Evolutionary conservation across 805 yeast genomes (phyloP).

Genomic region (Saturnispora gosingensis): DNA sequence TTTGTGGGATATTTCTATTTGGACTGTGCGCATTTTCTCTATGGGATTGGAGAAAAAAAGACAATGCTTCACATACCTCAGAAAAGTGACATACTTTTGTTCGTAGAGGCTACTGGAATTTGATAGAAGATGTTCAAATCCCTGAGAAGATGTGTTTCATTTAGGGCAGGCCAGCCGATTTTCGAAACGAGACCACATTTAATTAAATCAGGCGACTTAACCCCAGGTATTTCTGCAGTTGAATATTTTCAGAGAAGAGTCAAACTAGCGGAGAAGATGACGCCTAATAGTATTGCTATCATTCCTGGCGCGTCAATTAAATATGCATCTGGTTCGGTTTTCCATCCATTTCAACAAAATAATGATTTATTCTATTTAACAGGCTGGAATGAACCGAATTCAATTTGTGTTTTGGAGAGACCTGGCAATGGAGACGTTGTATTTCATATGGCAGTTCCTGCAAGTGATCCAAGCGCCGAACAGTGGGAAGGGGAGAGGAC

Average conservation of each 20-base stretch:
- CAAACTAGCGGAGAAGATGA: conserved; percentile 46
- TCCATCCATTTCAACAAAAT: conserved; percentile 87
- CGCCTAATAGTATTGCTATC: conserved; percentile 59
- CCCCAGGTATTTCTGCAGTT: conserved; percentile 77
- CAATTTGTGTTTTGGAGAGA: conserved; percentile 59
- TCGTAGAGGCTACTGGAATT: not conserved
- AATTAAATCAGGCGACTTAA: conserved; percentile 66
- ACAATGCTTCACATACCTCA: not conserved
- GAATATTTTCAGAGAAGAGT: conserved; percentile 74
- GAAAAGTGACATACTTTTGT: not conserved
- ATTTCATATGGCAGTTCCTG: conserved; percentile 79
- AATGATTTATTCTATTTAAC: conserved; percentile 79
- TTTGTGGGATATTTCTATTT: conserved; percentile 2
- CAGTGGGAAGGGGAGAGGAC: conserved; percentile 94
- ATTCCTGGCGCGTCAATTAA: conserved; percentile 64
- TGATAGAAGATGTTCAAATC: conserved; percentile 1
- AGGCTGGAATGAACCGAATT: conserved; percentile 89
- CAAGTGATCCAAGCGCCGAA: conserved; percentile 66
- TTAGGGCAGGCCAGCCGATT: conserved; percentile 69
- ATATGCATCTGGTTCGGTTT: conserved; percentile 84
- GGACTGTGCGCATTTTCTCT: not conserved
- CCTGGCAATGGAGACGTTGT: conserved; percentile 42
- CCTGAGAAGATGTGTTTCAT: conserved; percentile 5
- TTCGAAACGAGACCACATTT: conserved; percentile 77
- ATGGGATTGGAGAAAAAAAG: not conserved